A percentile compares a stretch with the other conserved stretches of the same genome.
phyloP scores from a whole-genome alignment of 2,329 filamentous ascomycete species.

The Shiraia bambusicola region DNA sequence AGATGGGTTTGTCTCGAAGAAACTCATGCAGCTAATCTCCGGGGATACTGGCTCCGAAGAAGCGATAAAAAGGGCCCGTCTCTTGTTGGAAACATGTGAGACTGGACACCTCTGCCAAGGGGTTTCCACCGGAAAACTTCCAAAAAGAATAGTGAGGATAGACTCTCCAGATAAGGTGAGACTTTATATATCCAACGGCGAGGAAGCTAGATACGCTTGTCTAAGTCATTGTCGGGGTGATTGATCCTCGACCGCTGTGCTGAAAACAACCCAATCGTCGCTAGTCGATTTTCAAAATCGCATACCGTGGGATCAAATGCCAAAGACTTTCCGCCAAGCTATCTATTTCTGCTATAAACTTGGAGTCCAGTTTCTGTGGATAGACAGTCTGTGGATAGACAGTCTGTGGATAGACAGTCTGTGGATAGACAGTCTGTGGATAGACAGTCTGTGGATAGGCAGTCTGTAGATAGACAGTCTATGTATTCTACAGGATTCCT shows the following conservation, averaged over 20 bases:
- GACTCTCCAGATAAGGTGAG: background rate
- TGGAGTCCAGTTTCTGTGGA: constrained; percentile 15
- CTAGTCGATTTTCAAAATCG: background rate
- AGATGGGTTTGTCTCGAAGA: background rate
- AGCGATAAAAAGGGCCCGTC: background rate
- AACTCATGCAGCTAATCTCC: background rate
- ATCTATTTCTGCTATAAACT: constrained; percentile 8
- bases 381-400: constrained; percentile 18
- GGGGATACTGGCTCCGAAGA: constrained; percentile 3
- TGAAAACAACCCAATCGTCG: background rate
- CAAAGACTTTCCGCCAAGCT: constrained; percentile 15
- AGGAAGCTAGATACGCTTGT: constrained; percentile 5
- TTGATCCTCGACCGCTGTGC: background rate
- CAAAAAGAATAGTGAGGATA: constrained; percentile 2
- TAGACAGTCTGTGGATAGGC: no score
- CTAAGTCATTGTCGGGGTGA: constrained; percentile 9
- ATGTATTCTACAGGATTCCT: constrained; percentile 10
- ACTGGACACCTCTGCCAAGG: background rate
- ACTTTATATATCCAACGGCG: background rate
- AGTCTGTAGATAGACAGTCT: constrained; percentile 21
- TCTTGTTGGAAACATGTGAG: constrained; percentile 1
- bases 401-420: no score
- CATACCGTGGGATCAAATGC: constrained; percentile 4
- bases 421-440: no score
- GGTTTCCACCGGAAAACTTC: background rate